These are phyloP conservation scores for Pluteus cervinus DNA, from an alignment of 768 basidiomycete genomes.

Conservation along the genomic window DNA sequence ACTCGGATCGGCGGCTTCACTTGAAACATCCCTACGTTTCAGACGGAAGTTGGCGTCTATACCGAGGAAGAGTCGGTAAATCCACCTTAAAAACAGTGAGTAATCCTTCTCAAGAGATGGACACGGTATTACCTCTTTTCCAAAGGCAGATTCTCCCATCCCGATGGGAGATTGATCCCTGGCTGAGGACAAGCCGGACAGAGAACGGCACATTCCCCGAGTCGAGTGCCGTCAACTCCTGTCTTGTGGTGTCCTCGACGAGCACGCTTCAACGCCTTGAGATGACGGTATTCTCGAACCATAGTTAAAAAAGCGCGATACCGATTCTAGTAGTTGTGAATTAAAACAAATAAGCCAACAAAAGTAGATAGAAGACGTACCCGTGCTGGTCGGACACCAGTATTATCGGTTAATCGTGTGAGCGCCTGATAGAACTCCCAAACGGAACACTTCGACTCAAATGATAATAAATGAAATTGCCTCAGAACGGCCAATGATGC, in stretches of 20 bases:
- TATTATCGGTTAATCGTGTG: slow-evolving; percentile 17
- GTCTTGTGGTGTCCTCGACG: slow-evolving; percentile 15
- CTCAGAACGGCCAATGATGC: slow-evolving; percentile 20
- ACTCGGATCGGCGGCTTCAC: slow-evolving; percentile 14
- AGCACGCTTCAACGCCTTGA: slow-evolving; percentile 17
- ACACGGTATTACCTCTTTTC: slow-evolving; percentile 9
- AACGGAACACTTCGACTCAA: slow-evolving; percentile 19
- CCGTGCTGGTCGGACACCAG: slow-evolving; percentile 10
- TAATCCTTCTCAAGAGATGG: background rate
- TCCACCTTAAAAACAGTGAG: slow-evolving; percentile 9
- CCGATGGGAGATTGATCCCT: slow-evolving; percentile 19
- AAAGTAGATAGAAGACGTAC: slow-evolving; percentile 10
- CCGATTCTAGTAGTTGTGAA: slow-evolving; percentile 16
- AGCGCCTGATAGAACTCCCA: slow-evolving; percentile 22
- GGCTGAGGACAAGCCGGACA: slow-evolving; percentile 27
- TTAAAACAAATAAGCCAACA: background rate
- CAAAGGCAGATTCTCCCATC: slow-evolving; percentile 12
- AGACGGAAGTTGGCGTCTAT: slow-evolving; percentile 23
- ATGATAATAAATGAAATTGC: slow-evolving; percentile 19
- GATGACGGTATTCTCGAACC: slow-evolving; percentile 16
- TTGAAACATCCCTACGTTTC: slow-evolving; percentile 16
- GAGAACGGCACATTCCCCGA: slow-evolving; percentile 20
- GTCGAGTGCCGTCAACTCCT: slow-evolving; percentile 12
- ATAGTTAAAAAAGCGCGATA: slow-evolving; percentile 20
- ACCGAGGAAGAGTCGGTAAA: slow-evolving; percentile 14